Evolutionary conservation across 179 eudicot genomes (phyloP), one percentile per base, ranked within the genome.

Genomic region (Silene vulgaris): DNA sequence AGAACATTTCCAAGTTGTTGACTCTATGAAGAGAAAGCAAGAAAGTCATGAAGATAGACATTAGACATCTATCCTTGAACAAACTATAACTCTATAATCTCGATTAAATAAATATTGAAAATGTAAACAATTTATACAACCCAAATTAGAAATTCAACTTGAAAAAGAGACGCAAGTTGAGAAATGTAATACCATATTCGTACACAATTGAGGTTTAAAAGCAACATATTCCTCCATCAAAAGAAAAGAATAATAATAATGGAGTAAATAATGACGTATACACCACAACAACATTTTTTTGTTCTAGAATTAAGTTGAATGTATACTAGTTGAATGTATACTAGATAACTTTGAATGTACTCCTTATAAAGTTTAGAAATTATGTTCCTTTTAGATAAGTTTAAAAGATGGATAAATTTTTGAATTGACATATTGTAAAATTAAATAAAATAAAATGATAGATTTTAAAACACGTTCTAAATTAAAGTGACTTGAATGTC

Each of bases 171-270:
- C 57, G 4, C 57, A 50, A 50, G 57, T 11, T 50, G 57, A 50
- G 57, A 50, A 11, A 14, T 13, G 57, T 0, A 1, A 50, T 2
- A 3, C 19, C 20, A 65, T 29, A 2, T 29, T 11, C 43, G 69
- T 29, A 65, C 8, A 23, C 4, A 21, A n/a, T 23, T 14, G 8
- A 26, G 68, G 37, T 3, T 21, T 26, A 13, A 64, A 26, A 64
- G 68, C 68, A 64, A 64, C 37, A 23, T 11, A 64, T 64, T 64
- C 68, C n/a, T 28, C 7, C 37, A 26, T 28, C 68, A 64, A 26
- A 64, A 21, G 7, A 28, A 64, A 21, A 7, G 3, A 0, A 8
- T 21, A 61, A 32, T 32, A 23, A 9, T 9, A 23, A 23, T 3
- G 2, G n/a, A 26, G 17, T 35, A 20, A 21, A 2, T 35, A 29